These are phyloP conservation scores for Corylus avellana DNA, from an alignment of 306 rosid species.

Conservation along the genomic window DNA sequence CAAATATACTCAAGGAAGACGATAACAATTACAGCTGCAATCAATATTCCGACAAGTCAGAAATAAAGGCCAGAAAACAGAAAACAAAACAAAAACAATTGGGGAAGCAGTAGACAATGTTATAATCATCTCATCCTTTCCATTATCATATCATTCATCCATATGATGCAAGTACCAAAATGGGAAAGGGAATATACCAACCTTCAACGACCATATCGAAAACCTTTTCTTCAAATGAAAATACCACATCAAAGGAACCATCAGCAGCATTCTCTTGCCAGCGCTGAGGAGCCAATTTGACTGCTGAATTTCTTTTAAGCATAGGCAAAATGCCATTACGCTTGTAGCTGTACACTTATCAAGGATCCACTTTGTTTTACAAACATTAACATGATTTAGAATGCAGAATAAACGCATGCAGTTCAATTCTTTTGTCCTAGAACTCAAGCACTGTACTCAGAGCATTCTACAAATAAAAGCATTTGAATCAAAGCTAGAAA, in stretches of 20 bases:
- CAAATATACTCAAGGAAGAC: not conserved
- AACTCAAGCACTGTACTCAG: constrained; percentile 5
- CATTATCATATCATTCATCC: not conserved
- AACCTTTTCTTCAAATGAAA: constrained; percentile 90
- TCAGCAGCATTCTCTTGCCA: constrained; percentile 96
- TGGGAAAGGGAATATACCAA: constrained; percentile 19
- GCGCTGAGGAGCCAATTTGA: constrained; percentile 88
- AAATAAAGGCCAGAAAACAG: not conserved
- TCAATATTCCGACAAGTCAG: not conserved
- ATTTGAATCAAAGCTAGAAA: not conserved
- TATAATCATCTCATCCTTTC: not conserved
- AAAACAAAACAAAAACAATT: not conserved
- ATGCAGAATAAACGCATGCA: constrained; percentile 1
- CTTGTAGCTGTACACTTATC: constrained; percentile 59
- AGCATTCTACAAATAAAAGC: not conserved
- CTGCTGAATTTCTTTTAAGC: constrained; percentile 76
- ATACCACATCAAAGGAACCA: constrained; percentile 76
- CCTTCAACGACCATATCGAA: constrained; percentile 96
- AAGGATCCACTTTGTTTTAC: constrained; percentile 37
- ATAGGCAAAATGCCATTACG: constrained; percentile 88
- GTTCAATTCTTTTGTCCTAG: constrained; percentile 1
- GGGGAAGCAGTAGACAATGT: not conserved
- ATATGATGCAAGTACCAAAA: not conserved
- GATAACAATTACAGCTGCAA: not conserved
- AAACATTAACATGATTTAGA: constrained; percentile 16